Percentiles rank a stretch among this genome's conserved stretches.
Evolutionary conservation across 176 grass and related monocot genomes (phyloP).

Genomic region (Lolium perenne): DNA sequence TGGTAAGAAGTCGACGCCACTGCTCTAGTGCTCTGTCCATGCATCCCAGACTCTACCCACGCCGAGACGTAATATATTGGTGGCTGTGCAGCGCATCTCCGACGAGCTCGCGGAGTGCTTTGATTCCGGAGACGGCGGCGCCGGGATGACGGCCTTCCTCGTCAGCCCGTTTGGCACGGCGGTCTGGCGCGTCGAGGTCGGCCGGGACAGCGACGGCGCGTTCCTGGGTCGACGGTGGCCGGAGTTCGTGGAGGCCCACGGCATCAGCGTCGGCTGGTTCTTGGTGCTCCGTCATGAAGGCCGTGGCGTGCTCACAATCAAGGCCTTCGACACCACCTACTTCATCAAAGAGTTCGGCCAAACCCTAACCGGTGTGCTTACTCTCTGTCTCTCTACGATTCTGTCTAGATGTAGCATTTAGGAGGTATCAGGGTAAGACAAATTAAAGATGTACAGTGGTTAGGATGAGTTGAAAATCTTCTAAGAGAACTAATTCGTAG

Average conservation of each 20-base stretch:
- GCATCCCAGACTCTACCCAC: neutral
- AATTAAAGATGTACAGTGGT: neutral
- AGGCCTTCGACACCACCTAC: constrained; percentile 40
- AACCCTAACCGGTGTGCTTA: neutral
- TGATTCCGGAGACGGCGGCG: neutral
- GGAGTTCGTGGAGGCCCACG: constrained; percentile 41
- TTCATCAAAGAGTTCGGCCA: constrained; percentile 36
- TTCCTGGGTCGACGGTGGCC: constrained; percentile 45
- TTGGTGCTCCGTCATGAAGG: constrained; percentile 36
- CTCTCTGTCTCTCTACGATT: neutral
- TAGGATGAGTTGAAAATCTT: neutral
- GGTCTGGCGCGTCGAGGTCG: constrained; percentile 30
- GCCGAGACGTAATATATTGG: neutral
- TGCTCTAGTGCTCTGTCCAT: neutral
- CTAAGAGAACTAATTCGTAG: neutral
- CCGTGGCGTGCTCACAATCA: constrained; percentile 16
- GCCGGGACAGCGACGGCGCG: constrained; percentile 32
- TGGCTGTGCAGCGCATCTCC: constrained; percentile 26
- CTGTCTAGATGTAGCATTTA: neutral
- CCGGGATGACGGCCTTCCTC: neutral
- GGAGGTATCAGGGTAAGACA: neutral
- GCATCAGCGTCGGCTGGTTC: constrained; percentile 34
- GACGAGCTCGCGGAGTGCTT: constrained; percentile 35
- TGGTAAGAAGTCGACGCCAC: neutral
- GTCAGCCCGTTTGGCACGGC: constrained; percentile 38